Evolutionary conservation across 495 filamentous ascomycete species (phyloP).

Genomic region (Wilcoxina mikolae): DNA sequence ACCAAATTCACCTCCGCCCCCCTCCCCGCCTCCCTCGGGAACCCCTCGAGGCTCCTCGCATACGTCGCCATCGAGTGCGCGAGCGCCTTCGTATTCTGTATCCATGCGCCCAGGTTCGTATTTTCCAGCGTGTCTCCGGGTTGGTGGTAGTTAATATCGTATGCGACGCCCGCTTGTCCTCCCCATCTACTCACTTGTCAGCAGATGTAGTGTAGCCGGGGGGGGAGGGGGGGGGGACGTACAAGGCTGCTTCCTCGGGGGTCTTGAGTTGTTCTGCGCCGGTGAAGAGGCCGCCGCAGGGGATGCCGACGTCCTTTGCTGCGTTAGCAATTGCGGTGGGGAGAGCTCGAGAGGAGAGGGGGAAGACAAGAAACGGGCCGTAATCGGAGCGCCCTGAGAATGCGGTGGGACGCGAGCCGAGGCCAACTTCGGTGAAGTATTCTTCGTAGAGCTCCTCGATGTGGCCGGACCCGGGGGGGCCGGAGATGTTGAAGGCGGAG

Average conservation of each 20-base stretch:
- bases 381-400: background rate
- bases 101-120: constrained; percentile 13
- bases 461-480: background rate
- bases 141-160: constrained; percentile 16
- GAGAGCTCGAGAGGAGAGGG: too few species aligned
- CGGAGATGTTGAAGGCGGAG: background rate
- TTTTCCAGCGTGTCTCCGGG: constrained; percentile 12
- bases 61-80: constrained; percentile 15
- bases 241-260: background rate
- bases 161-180: constrained; percentile 10
- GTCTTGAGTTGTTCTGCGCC: background rate
- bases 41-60: constrained; percentile 7
- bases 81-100: constrained; percentile 19
- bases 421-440: background rate
- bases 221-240: background rate
- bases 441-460: background rate
- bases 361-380: background rate
- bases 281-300: background rate
- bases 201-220: background rate
- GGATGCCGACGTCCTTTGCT: background rate
- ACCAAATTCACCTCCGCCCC: too few species aligned
- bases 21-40: too few species aligned
- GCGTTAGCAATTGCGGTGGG: too few species aligned
- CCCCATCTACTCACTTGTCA: background rate
- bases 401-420: background rate